A percentile compares a stretch with the other conserved stretches of the same genome.
These are phyloP conservation scores for Kodamaea lidongshanica DNA, from an alignment of 805 yeast genomes.

Conservation along the genomic window DNA sequence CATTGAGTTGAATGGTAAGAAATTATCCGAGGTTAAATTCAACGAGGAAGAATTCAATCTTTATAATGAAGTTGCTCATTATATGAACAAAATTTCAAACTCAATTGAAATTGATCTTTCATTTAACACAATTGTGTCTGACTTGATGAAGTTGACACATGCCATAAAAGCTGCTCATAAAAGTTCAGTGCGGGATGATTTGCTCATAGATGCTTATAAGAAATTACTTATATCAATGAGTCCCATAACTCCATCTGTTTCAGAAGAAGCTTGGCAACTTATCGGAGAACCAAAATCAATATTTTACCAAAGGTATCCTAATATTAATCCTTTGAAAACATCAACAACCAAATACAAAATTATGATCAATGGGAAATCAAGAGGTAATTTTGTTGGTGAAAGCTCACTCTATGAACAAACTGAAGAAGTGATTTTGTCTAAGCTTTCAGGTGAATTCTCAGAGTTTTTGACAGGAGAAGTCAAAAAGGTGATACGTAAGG, in stretches of 20 bases:
- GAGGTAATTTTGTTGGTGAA: conserved; percentile 38
- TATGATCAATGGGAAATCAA: conserved; percentile 69
- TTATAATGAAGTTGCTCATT: conserved; percentile 51
- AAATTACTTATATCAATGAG: conserved; percentile 58
- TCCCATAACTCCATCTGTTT: conserved; percentile 75
- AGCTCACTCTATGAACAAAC: conserved; percentile 32
- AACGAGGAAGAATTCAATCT: conserved; percentile 46
- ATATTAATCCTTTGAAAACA: conserved; percentile 32
- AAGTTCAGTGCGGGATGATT: conserved; percentile 27
- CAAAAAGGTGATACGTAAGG: conserved; percentile 51
- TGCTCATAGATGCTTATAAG: conserved; percentile 45
- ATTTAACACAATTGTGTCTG: conserved; percentile 81
- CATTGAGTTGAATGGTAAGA: conserved; percentile 17
- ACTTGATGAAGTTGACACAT: conserved; percentile 77
- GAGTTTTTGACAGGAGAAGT: conserved; percentile 24
- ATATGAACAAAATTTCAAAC: conserved; percentile 45
- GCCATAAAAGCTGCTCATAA: conserved; percentile 36
- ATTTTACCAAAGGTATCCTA: conserved; percentile 64
- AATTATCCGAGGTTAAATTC: conserved; percentile 16
- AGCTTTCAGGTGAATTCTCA: conserved; percentile 16
- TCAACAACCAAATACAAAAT: conserved; percentile 43
- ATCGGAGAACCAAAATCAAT: conserved; percentile 44
- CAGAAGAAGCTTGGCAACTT: conserved; percentile 77
- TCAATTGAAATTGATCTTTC: conserved; percentile 57
- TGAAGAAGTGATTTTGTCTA: conserved; percentile 28